Base-by-base conservation (phyloP, 176 grass and related monocot species). In the Poa annua region DNA sequence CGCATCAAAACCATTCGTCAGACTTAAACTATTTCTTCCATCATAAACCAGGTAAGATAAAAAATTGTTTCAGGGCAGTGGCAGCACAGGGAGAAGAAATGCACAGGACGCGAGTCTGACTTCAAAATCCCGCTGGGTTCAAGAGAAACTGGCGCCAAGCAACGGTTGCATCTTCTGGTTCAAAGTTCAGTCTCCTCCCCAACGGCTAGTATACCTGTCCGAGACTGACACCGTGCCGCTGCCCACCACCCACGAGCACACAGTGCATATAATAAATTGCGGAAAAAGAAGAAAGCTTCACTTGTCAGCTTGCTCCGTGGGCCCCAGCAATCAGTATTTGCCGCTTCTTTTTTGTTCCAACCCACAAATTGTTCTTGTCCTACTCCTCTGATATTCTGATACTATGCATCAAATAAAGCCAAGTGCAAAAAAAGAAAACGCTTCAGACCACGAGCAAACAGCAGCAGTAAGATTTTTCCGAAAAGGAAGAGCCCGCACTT, bases 171-270 rank as follows among this genome's bases (percentile, higher is more conserved):
- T 29, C 29, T 1, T 35, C 47, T 19, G 5, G 25, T 41, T 36
- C 42, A 21, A 70, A 41, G 5, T 22, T 52, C 16, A 11, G 7
- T 53, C 38, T 53, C 38, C 13, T n/a, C 32, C 63, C 64, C 67
- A 90, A 90, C 84, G 84, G 88, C 84, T 90, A 90, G 16, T 76
- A 74, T 25, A 20, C 22, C 44, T 22, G 39, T 29, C 38, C 48
- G 12, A 16, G 48, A 49, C n/a, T 1, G 41, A 44, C 75, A 26
- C 39, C 6, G 36, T 41, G 39, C 39, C 7, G 5, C 75, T 9
- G 54, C 11, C 7, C 38, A 49, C 61, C 26, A 64, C 11, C 7
- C 38, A 49, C 61, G 61, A 64, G 61, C 13, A 32, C 59, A 63
- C 60, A 63, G 60, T 25, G 44, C 22, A 3, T 62, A 29, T 62